Evolutionary conservation across 2,329 filamentous ascomycete species (phyloP).

Genomic region (Dothideomycetes sp.): DNA sequence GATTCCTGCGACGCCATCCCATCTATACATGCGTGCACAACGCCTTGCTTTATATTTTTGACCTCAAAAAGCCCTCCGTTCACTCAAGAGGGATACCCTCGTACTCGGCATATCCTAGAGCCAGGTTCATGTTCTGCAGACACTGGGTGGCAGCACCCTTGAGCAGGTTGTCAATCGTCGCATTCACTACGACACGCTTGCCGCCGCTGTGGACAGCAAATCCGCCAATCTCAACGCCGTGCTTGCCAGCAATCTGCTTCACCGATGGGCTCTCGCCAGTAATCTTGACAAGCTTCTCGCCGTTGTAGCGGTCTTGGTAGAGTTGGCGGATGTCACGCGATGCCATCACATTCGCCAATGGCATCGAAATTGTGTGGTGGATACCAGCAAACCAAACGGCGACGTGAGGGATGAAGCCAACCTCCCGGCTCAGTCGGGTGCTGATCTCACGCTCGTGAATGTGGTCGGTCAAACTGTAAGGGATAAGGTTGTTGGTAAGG

Average conservation of each 20-base stretch:
- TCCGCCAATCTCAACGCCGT: constrained; percentile 86
- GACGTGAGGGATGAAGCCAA: constrained; percentile 88
- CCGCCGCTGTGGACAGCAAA: constrained; percentile 88
- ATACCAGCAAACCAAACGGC: constrained; percentile 98
- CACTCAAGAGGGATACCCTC: constrained; percentile 66
- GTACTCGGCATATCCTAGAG: constrained; percentile 79
- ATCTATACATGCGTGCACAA: constrained; percentile 5
- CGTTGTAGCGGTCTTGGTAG: constrained; percentile 92
- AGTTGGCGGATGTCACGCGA: constrained; percentile 86
- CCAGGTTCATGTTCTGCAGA: constrained; percentile 89
- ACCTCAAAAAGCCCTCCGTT: too few species aligned
- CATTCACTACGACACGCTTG: constrained; percentile 87
- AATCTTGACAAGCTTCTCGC: constrained; percentile 90
- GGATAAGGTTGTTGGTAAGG: constrained; percentile 77
- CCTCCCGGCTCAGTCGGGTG: constrained; percentile 58
- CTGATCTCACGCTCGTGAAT: constrained; percentile 91
- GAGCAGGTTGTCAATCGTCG: constrained; percentile 84
- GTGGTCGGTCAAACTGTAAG: constrained; percentile 86
- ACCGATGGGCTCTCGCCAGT: constrained; percentile 79
- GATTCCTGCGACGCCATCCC: neutral
- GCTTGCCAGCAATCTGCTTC: constrained; percentile 72
- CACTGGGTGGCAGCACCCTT: constrained; percentile 93
- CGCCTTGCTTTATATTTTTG: constrained; percentile 5
- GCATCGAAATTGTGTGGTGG: constrained; percentile 81
- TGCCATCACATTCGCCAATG: constrained; percentile 74